Conservation (phyloP, 1,284 basidiomycete genomes). For the Lignosus rhinocerotis region DNA sequence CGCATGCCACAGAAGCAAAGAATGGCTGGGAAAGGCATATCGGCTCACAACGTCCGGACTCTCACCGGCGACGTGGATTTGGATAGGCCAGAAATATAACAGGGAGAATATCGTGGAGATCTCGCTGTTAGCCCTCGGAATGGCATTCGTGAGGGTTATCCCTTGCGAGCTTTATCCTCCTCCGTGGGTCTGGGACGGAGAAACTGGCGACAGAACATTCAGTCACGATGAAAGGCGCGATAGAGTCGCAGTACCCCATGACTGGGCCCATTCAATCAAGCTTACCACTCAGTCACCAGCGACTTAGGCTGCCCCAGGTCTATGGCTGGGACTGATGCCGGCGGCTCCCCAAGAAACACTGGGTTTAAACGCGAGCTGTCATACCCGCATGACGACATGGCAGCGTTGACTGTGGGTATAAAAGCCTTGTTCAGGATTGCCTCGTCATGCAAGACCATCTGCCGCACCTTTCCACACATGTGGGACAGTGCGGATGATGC, state of each 20-base stretch:
- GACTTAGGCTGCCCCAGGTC: neutral
- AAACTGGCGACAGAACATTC: slow-evolving; percentile 28
- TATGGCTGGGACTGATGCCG: slow-evolving; percentile 3
- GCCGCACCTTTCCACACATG: slow-evolving; percentile 17
- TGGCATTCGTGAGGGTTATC: slow-evolving; percentile 17
- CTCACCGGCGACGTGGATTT: slow-evolving; percentile 12
- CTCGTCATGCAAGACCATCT: slow-evolving; percentile 17
- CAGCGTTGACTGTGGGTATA: slow-evolving; percentile 27
- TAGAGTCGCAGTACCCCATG: slow-evolving; percentile 5
- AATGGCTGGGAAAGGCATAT: slow-evolving; percentile 19
- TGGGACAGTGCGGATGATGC: slow-evolving; percentile 5
- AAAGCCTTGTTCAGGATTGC: slow-evolving; percentile 25
- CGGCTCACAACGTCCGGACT: slow-evolving; percentile 4
- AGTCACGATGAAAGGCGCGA: neutral
- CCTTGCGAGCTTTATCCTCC: slow-evolving; percentile 31
- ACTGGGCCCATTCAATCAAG: slow-evolving; percentile 12
- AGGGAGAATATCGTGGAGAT: slow-evolving; percentile 25
- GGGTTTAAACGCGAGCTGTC: slow-evolving; percentile 8
- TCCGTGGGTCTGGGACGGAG: slow-evolving; percentile 26
- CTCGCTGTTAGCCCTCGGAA: slow-evolving; percentile 21
- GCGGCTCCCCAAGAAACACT: slow-evolving; percentile 7
- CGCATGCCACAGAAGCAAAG: slow-evolving; percentile 12
- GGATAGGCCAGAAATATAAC: slow-evolving; percentile 9
- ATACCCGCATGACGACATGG: slow-evolving; percentile 16
- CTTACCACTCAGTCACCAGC: neutral